Base-by-base conservation (phyloP, 2,329 filamentous ascomycete genomes). In the Leptodontidium sp. region DNA sequence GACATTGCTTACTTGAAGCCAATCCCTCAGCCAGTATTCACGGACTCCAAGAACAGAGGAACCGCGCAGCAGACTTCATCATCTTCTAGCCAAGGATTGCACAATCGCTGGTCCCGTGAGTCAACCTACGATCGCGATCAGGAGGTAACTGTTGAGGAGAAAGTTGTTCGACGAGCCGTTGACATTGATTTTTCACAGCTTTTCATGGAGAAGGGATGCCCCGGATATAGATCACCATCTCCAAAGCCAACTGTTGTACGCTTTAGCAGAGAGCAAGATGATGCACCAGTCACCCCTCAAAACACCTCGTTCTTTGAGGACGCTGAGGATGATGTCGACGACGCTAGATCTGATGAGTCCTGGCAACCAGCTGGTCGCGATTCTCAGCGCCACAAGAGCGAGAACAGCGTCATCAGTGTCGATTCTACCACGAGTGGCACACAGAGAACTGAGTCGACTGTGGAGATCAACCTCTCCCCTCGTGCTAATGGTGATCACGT, bases 401-500 rank as follows among this genome's bases (percentile, higher is more conserved):
- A 61, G 24, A 47, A 65, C 24, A 64, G 40, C 26, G 47, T 57
- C 40, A 63, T 26, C 35, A 65, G 26, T 32, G 47, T 62, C 24
- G 55, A 43, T 15, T 70, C 66, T 8, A 29, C 38, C 21, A 55
- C 35, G 24, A 67, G 58, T 40, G 67, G 64, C 62, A 50, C 64
- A 15, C 63, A 64, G 2, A 71, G 68, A 49, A 66, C 69, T 17
- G 35, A 45, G n/a, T 75, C 74, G 4, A 72, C 72, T 14, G 68
- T 73, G 40, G 72, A 75, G 21, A 68, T 74, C 61, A 61, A 66
- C 24, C 58, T 73, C 15, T 70, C 69, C 21, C 66, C 73, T 32
- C 65, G 62, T 40, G 61, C 45, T 29, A 73, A 72, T 58, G 50
- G 65, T 9, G 38, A 29, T 45, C 57, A n/a, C 24, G 38, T 58